phyloP scores from a whole-genome alignment of 495 filamentous ascomycete species.

The Cercophora scortea region DNA sequence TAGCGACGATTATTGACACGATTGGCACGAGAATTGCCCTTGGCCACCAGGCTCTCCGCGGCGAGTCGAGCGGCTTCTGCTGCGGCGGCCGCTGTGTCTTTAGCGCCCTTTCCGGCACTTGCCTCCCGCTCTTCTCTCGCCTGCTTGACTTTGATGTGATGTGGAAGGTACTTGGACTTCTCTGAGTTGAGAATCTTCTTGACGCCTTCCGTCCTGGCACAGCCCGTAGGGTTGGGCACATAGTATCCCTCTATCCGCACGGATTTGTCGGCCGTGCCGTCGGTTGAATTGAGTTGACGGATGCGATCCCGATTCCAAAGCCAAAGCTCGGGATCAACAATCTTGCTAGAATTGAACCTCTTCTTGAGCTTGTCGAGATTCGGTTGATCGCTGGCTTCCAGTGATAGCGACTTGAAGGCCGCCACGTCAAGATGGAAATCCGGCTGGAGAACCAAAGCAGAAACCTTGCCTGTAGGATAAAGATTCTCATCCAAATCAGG shows the following conservation, averaged over 20 bases:
- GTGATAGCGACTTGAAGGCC: conserved; percentile 18
- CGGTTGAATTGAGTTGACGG: conserved; percentile 64
- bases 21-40: conserved; percentile 73
- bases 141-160: conserved; percentile 90
- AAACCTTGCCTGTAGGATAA: conserved; percentile 17
- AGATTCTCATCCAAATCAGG: conserved; percentile 31
- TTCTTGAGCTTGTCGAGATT: conserved; percentile 72
- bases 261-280: conserved; percentile 32
- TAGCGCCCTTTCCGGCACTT: conserved; percentile 61
- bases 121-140: conserved; percentile 83
- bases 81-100: conserved; percentile 54
- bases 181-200: conserved; percentile 93
- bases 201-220: conserved; percentile 83
- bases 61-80: conserved; percentile 68
- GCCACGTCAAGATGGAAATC: conserved; percentile 27
- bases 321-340: conserved; percentile 70
- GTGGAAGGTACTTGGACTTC: conserved; percentile 95
- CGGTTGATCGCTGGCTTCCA: conserved; percentile 76
- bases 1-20: conserved; percentile 91
- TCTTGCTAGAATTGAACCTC: conserved; percentile 49
- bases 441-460: conserved; percentile 19
- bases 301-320: conserved; percentile 85
- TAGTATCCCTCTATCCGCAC: conserved; percentile 79
- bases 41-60: conserved; percentile 68
- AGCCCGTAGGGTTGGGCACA: conserved; percentile 74